phyloP scores from a whole-genome alignment of 2,329 filamentous ascomycete genomes.

The Claviceps spartinae region DNA sequence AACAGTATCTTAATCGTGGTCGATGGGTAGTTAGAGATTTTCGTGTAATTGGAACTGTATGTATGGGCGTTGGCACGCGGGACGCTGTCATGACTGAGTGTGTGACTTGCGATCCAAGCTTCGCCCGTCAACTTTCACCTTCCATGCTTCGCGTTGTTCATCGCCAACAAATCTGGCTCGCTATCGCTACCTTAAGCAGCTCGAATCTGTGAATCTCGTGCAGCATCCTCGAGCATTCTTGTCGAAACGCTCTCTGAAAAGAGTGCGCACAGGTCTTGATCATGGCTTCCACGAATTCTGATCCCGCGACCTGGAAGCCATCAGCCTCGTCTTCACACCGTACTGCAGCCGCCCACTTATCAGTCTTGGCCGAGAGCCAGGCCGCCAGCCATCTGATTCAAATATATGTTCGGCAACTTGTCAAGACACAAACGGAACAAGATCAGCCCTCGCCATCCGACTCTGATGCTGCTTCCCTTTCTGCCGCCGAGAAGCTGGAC shows the following conservation, averaged over 20 bases:
- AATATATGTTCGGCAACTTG: conserved; percentile 2
- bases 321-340: conserved; percentile 5
- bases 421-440: neutral
- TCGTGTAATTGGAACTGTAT: no score
- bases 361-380: conserved; percentile 6
- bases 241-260: neutral
- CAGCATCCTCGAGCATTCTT: neutral
- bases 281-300: neutral
- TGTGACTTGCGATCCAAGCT: no score
- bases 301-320: conserved; percentile 1
- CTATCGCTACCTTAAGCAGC: no score
- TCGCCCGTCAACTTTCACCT: no score
- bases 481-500: conserved; percentile 10
- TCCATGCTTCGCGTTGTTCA: no score
- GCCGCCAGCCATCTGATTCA: conserved; percentile 6
- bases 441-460: neutral
- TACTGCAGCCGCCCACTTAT: conserved; percentile 5
- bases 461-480: conserved; percentile 1
- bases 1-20: no score
- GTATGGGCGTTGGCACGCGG: no score
- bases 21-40: no score
- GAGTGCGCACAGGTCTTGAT: neutral
- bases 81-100: no score
- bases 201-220: neutral
- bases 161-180: no score